phyloP scores from a whole-genome alignment of 2,329 filamentous ascomycete genomes.

The Cadophora sp. region DNA sequence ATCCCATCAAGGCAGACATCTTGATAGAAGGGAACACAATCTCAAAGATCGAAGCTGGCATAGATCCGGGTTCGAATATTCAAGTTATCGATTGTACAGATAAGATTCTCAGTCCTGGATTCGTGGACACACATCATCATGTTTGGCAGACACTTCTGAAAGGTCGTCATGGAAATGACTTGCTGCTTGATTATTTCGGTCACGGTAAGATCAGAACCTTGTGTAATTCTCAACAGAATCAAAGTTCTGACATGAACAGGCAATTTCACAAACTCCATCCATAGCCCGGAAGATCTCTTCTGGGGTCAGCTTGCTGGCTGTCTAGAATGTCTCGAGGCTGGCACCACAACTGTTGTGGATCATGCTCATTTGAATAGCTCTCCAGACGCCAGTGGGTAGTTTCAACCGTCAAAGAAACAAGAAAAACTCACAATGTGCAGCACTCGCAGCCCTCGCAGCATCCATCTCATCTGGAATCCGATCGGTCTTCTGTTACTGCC shows the following conservation, averaged over 20 bases:
- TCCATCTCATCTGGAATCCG: conserved; percentile 53
- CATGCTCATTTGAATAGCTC: conserved; percentile 46
- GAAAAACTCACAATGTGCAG: conserved; percentile 29
- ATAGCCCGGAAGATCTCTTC: conserved; percentile 52
- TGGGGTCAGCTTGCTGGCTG: conserved; percentile 52
- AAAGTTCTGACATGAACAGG: conserved; percentile 37
- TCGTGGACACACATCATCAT: conserved; percentile 48
- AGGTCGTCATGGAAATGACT: conserved; percentile 47
- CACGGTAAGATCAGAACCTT: conserved; percentile 39
- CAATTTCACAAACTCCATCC: conserved; percentile 47
- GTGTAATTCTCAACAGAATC: too few relatives aligned
- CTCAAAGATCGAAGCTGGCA: conserved; percentile 41
- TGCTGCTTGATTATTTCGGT: conserved; percentile 51
- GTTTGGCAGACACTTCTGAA: conserved; percentile 46
- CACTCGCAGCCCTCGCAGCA: conserved; percentile 48
- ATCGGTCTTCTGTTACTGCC: conserved; percentile 52
- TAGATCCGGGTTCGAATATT: conserved; percentile 30
- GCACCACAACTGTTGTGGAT: conserved; percentile 51
- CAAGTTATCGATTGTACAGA: conserved; percentile 47
- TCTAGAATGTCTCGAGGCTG: conserved; percentile 50
- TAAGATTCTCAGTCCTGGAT: conserved; percentile 47
- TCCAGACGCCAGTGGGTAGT: conserved; percentile 41
- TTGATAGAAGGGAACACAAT: conserved; percentile 45
- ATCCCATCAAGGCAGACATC: conserved; percentile 41
- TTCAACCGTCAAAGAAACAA: conserved; percentile 2